Base-by-base conservation (phyloP, 306 rosid species). In the Astragalus glycyphyllos region DNA sequence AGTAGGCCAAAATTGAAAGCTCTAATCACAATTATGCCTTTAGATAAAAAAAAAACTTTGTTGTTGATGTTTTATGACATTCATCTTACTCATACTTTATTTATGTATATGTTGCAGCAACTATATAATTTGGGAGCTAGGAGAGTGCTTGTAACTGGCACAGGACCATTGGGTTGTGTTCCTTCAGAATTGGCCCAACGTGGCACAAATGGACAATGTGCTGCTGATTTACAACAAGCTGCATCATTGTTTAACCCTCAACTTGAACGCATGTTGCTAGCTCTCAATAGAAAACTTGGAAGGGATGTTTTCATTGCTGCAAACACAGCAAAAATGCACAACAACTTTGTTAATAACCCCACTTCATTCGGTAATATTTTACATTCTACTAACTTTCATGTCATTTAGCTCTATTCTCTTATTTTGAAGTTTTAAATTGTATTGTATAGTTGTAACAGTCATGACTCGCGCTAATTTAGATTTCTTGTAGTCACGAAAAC, bases 101-200 rank as follows among this genome's bases (percentile, higher is more conserved):
- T 20, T 29, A 5, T 49, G 10, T 3, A 35, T 14, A 4, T 46
- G 0, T 8, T 74, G 26, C 69, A 85, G 86, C 77, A 41, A 14
- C 50, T 85, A 2, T 77, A 88, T 51, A 84, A 83, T 15, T 49
- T 90, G 8, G 97, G 97, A 46, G 87, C 80, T 40, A 77, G 96
- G 0, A 80, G 92, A 62, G 94, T 89, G 31, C 48, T 92, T 14
- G 97, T 92, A 74, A 92, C 97, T 0, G 94, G 96, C 0, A 92
- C 96, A 0, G 97, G 97, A 23, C 97, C 97, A 0, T 16, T 92
- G 12, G 97, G 97, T 1, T 92, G 96, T 46, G 97, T 87, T 2
- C 97, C 97, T 4, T 86, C 97, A 7, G 97, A 92, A 67, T 50
- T 89, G 76, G 97, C 94, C 0, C 1, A 47, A 84, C 71, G 89